Conservation (phyloP, 1,139 yeast genomes). For the Protomyces lactucae-debilis region DNA sequence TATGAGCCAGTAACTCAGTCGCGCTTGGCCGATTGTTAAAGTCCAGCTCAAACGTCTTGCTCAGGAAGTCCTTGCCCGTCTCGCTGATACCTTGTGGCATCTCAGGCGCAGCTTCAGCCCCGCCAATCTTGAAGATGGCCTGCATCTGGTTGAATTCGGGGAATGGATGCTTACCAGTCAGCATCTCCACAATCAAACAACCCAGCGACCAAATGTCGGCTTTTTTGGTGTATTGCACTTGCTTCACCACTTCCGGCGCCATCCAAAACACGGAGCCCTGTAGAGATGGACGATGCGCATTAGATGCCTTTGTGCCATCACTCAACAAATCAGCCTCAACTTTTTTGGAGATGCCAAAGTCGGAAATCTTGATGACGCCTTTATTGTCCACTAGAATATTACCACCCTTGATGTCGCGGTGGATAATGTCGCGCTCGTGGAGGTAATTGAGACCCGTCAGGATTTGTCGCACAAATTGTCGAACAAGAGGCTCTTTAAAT, state of each 20-base stretch:
- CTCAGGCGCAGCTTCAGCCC: conserved; percentile 64
- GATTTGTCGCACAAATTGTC: conserved; percentile 72
- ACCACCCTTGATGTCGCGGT: conserved; percentile 95
- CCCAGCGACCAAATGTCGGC: conserved; percentile 97
- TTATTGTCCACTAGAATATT: conserved; percentile 81
- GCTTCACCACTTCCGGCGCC: conserved; percentile 97
- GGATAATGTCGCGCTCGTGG: conserved; percentile 82
- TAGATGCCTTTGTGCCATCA: conserved; percentile 30
- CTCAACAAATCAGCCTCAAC: conserved; percentile 43
- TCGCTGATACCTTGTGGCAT: conserved; percentile 72
- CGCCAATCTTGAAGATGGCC: conserved; percentile 84
- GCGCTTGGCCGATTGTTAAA: conserved; percentile 71
- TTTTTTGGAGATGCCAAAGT: conserved; percentile 87
- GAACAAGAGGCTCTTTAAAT: conserved; percentile 72
- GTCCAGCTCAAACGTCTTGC: conserved; percentile 67
- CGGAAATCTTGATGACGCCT: conserved; percentile 93
- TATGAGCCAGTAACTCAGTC: conserved; percentile 57
- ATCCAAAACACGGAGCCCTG: conserved; percentile 97
- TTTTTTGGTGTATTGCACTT: conserved; percentile 78
- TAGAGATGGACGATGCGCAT: conserved; percentile 65
- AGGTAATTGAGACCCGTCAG: conserved; percentile 77
- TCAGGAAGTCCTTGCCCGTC: conserved; percentile 63
- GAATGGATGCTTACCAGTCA: conserved; percentile 89
- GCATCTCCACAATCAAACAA: conserved; percentile 86
- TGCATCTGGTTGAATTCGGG: conserved; percentile 95